phyloP scores from a whole-genome alignment of 2,329 filamentous ascomycete species.

The Phaeosphaeriaceae sp. region DNA sequence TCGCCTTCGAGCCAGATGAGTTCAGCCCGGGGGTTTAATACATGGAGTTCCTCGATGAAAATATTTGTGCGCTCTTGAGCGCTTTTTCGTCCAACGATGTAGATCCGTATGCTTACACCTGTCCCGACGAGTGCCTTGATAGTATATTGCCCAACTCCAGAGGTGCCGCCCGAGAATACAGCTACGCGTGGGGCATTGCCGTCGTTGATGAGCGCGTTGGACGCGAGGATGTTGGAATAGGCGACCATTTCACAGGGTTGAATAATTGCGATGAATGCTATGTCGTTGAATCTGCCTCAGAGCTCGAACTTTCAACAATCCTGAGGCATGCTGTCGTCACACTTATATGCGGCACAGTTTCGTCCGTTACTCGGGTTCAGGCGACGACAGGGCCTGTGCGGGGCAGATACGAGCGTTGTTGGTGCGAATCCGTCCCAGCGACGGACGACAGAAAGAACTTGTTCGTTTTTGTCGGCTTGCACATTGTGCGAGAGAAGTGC shows the following conservation, averaged over 20 bases:
- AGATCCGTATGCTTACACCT: slow-evolving; percentile 49
- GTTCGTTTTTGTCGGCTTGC: background rate
- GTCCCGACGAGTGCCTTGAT: slow-evolving; percentile 48
- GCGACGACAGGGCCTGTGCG: background rate
- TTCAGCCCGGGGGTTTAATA: slow-evolving; percentile 50
- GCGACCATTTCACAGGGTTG: background rate
- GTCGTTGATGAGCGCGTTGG: slow-evolving; percentile 42
- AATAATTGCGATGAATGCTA: no score
- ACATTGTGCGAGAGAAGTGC: background rate
- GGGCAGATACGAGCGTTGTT: background rate
- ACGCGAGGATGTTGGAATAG: background rate
- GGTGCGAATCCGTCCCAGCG: background rate
- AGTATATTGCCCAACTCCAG: slow-evolving; percentile 56
- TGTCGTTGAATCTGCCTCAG: no score
- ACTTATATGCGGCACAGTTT: background rate
- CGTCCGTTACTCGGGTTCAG: background rate
- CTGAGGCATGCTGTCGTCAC: no score
- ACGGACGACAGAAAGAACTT: background rate
- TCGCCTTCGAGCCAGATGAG: slow-evolving; percentile 56
- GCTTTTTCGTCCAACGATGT: slow-evolving; percentile 55
- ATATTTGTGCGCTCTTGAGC: slow-evolving; percentile 36
- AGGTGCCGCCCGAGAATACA: slow-evolving; percentile 58
- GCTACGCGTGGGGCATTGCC: slow-evolving; percentile 48
- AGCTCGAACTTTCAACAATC: no score
- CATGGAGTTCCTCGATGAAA: slow-evolving; percentile 50